Evolutionary conservation across 306 rosid genomes (phyloP).

Genomic region (Quercus wislizeni): DNA sequence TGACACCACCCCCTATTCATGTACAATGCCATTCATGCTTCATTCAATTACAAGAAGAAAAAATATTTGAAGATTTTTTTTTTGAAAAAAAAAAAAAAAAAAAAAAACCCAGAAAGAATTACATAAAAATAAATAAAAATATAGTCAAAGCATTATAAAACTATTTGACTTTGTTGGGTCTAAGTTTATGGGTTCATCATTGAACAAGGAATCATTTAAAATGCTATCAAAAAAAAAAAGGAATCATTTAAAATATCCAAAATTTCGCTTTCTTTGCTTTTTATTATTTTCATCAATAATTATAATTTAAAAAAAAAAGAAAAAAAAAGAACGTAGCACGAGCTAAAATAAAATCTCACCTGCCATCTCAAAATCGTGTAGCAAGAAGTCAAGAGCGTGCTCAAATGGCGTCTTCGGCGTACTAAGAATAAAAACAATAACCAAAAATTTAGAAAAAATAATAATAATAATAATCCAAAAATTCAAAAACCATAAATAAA

Average conservation of each 20-base stretch:
- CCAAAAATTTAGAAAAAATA: not conserved
- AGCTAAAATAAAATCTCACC: slow-evolving; percentile 45
- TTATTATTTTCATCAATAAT: not conserved
- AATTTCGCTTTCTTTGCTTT: not conserved
- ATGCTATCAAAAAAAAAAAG: not conserved
- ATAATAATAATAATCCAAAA: not conserved
- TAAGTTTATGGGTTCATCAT: not conserved
- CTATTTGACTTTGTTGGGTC: not conserved
- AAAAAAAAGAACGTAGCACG: not conserved
- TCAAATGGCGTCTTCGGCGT: slow-evolving; percentile 74
- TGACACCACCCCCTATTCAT: too few relatives aligned
- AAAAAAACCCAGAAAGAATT: not conserved
- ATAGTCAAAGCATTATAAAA: not conserved
- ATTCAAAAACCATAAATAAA: not conserved
- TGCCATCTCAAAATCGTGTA: slow-evolving; percentile 98
- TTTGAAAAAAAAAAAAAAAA: not conserved
- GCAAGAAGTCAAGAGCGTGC: slow-evolving; percentile 80
- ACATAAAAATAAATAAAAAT: not conserved
- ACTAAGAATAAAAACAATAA: slow-evolving; percentile 30
- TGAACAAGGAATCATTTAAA: not conserved
- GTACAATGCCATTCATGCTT: too few relatives aligned
- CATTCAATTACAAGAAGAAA: too few relatives aligned
- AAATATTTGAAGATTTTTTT: too few relatives aligned
- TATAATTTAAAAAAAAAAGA: too few relatives aligned
- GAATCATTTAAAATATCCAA: not conserved